Base-by-base conservation (phyloP, 257 asterid genomes). In the Solanum virginianum region DNA sequence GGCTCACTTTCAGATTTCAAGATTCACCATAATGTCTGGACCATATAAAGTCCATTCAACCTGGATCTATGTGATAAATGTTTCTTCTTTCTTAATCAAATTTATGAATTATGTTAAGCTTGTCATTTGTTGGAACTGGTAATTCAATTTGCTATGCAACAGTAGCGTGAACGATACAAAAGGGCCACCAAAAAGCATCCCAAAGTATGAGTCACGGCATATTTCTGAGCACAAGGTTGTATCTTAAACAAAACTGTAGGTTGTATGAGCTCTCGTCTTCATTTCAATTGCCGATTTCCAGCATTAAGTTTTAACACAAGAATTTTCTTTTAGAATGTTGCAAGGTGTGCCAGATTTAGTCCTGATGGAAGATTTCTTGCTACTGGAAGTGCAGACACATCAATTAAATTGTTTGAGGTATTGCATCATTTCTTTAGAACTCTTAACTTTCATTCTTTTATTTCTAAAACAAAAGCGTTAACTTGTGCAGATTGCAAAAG, bases 361-460 rank as follows among this genome's bases (percentile, higher is more conserved):
- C 95, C 94, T 36, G 98, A 94, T 89, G 97, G 98, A 87, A 92
- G 94, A 89, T 92, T 91, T 90, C 91, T 94, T 90, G 98, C 98
- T 57, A 91, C 97, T 84, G 98, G 94, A 85, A 94, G 97, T 87
- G 94, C 96, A 66, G 98, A 94, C 90, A 88, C 97, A 65, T 93
- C 98, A 74, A 91, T 94, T 86, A 94, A 94, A 88, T 94, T 93
- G 86, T 87, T 92, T 87, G 98, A 93, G 97, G 96, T 92, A 80
- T 80, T 66, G 80, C 80, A 51, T 53, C 65, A 51, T 88, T 41
- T 84, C 81, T 84, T 68, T 81, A 72, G 24, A 51, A 43, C 49
- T 71, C 69, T 77, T 53, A 63, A 63, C 81, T 84, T 59, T 86
- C 82, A 83, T 51, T 85, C 63, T 84, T 36, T 32, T 53, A 84